Evolutionary conservation across 2,329 filamentous ascomycete genomes (phyloP).

Genomic region (Teratosphaeria epicoccoides): DNA sequence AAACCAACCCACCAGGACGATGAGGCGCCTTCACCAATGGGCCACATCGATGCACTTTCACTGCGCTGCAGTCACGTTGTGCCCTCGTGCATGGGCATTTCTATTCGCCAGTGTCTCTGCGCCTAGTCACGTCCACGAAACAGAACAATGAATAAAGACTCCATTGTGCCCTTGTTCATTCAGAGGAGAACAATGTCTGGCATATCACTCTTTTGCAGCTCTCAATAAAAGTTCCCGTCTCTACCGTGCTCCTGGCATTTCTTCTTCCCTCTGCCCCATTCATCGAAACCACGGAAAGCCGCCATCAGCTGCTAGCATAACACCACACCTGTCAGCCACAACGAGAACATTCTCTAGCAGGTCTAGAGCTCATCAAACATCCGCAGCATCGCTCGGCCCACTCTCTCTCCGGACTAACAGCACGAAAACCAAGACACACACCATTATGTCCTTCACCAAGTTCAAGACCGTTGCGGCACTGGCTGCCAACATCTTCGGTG

Average conservation of each 20-base stretch:
- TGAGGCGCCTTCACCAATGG: background rate
- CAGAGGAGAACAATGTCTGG: background rate
- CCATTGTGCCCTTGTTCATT: background rate
- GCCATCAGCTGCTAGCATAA: background rate
- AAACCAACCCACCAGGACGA: background rate
- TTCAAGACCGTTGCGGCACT: constrained; percentile 6
- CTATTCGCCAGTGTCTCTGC: background rate
- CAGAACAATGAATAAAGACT: background rate
- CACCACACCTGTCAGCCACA: background rate
- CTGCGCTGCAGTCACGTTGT: background rate
- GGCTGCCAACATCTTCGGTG: constrained; percentile 27
- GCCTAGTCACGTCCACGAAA: background rate
- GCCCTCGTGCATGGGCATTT: background rate
- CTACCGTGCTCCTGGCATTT: background rate
- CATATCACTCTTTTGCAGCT: background rate
- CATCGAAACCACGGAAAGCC: background rate
- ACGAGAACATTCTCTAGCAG: background rate
- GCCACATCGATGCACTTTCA: background rate
- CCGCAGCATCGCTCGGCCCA: background rate
- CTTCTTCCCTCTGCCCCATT: background rate
- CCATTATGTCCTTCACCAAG: constrained; percentile 8
- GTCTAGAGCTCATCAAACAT: background rate
- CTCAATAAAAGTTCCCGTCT: background rate
- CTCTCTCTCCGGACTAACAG: background rate
- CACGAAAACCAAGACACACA: constrained; percentile 1